Base-by-base conservation (phyloP, 345 rosid genomes). In the Jatropha curcas region DNA sequence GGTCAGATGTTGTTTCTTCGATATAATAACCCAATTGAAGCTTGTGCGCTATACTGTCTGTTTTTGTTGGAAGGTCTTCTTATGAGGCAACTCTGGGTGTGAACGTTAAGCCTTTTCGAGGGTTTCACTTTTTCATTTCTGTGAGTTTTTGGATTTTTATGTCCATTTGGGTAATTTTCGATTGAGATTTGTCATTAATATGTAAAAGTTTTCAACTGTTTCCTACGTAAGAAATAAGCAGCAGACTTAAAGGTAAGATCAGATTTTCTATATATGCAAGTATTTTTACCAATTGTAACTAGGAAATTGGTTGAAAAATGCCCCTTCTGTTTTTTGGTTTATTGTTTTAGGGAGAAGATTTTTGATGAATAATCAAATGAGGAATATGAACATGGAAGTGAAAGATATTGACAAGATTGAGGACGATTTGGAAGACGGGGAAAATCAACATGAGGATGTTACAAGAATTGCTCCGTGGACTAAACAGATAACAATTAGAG, bases 401-500 rank as follows among this genome's bases (percentile, higher is more conserved):
- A 46, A 50, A 53, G 86, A 84, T 74, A 75, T 77, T 57, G 84
- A 72, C 60, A 65, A 76, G 70, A 59, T n/a, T 45, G 76, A 60
- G 60, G 86, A 82, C 69, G 84, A 70, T 53, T 56, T 58, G 65
- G 93, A 84, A 45, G 86, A 80, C 69, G 73, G 37, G 20, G 69
- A 31, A 59, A 74, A 81, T 28, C 86, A 82, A 74, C 52, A 62
- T 17, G 89, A 83, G 22, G 91, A 81, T 5, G 45, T 76, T 25
- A 81, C 74, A 68, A 88, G 92, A 68, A 82, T 81, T 59, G 81
- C 87, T 2, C 96, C 98, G 19, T 95, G 99, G 98, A 88, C 77
- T 74, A 79, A 79, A 65, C 98, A 95, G 79, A 91, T 95, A 57
- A 92, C 99, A 9, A 12, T 88, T 16, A 82, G 99, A 74, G 89